Conservation (phyloP, 1,284 basidiomycete genomes). For the Cryptococcus sp. region DNA sequence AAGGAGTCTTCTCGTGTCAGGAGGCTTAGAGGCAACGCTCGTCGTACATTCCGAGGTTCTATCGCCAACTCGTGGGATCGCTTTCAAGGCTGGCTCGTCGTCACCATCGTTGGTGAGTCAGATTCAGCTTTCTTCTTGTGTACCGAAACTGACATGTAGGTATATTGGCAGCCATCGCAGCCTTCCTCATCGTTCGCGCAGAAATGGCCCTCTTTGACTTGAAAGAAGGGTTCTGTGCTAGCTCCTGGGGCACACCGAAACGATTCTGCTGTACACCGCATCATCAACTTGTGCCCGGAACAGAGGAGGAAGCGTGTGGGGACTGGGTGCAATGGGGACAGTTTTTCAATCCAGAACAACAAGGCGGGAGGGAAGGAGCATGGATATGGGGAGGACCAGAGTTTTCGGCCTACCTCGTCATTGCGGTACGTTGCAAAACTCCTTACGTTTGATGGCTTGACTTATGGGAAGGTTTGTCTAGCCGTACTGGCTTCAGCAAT, state of each 20-base stretch:
- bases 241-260: slow-evolving; percentile 67
- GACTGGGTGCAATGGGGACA: slow-evolving; percentile 72
- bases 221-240: slow-evolving; percentile 81
- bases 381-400: slow-evolving; percentile 47
- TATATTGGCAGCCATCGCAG: slow-evolving; percentile 73
- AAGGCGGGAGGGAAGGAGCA: slow-evolving; percentile 15
- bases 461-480: slow-evolving; percentile 59
- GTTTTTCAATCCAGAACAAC: slow-evolving; percentile 30
- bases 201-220: slow-evolving; percentile 91
- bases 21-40: slow-evolving; percentile 55
- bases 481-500: slow-evolving; percentile 68
- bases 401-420: slow-evolving; percentile 65
- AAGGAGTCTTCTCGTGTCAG: slow-evolving; percentile 78
- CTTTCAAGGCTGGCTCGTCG: slow-evolving; percentile 82
- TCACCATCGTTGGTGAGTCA: slow-evolving; percentile 58
- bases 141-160: slow-evolving; percentile 45
- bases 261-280: slow-evolving; percentile 67
- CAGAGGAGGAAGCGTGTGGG: slow-evolving; percentile 53
- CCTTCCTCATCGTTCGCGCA: slow-evolving; percentile 77
- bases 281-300: slow-evolving; percentile 16
- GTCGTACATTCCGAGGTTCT: slow-evolving; percentile 65
- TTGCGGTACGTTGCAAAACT: slow-evolving; percentile 79
- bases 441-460: too few species aligned
- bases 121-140: neutral
- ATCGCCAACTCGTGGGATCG: slow-evolving; percentile 70